A percentile compares a stretch with the other conserved stretches of the same genome.
Conservation (phyloP, 495 filamentous ascomycete species). For the Lichenothelia convexa region DNA sequence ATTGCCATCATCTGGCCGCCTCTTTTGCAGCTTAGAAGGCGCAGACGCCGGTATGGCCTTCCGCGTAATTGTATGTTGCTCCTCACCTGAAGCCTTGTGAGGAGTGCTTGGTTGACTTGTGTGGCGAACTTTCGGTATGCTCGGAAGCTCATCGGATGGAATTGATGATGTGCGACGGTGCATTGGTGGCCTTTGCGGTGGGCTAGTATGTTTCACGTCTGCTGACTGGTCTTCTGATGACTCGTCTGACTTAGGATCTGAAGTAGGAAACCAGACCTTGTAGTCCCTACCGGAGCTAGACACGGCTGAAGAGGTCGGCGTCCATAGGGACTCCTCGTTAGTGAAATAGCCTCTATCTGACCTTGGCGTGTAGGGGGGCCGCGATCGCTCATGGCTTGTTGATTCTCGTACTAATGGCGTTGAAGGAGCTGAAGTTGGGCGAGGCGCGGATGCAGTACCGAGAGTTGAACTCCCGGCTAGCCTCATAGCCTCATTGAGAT, state of each 20-base stretch:
- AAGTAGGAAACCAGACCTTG: slow-evolving; percentile 22
- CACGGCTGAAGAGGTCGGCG: slow-evolving; percentile 7
- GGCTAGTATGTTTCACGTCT: neutral
- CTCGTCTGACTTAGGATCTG: slow-evolving; percentile 12
- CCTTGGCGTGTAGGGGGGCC: too few relatives aligned
- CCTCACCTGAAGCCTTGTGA: slow-evolving; percentile 5
- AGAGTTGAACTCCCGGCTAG: slow-evolving; percentile 14
- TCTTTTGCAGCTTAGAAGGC: slow-evolving; percentile 21
- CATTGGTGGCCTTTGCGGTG: slow-evolving; percentile 7
- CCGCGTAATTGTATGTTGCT: neutral
- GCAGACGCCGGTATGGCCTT: slow-evolving; percentile 13
- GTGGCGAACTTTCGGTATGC: slow-evolving; percentile 38
- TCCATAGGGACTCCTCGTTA: slow-evolving; percentile 1
- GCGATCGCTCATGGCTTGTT: too few relatives aligned
- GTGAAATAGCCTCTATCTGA: too few relatives aligned
- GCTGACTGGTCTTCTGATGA: slow-evolving; percentile 3
- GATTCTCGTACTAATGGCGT: too few relatives aligned
- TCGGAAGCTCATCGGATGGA: slow-evolving; percentile 36
- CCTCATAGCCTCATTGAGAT: slow-evolving; percentile 16
- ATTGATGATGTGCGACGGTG: slow-evolving; percentile 37
- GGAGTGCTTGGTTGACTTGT: slow-evolving; percentile 21
- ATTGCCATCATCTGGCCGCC: slow-evolving; percentile 2
- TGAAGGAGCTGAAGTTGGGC: too few relatives aligned
- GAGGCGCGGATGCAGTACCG: too few relatives aligned
- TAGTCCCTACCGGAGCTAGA: slow-evolving; percentile 16